Evolutionary conservation across 2,329 filamentous ascomycete genomes (phyloP).

Genomic region (Trichoderma guizhouense): DNA sequence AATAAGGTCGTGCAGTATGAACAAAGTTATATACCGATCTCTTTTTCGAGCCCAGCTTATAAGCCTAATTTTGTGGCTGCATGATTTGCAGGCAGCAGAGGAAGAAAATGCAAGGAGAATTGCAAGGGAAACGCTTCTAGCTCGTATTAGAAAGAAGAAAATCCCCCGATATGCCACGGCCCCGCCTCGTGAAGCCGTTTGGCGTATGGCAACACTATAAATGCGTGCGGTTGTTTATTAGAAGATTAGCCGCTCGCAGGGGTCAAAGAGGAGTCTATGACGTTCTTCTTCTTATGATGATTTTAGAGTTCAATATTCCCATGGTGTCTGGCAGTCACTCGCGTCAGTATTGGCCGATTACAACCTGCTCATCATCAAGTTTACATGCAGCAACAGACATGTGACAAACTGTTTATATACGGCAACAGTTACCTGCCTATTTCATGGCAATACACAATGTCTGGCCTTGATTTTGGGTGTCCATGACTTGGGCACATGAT

Average conservation of each 20-base stretch:
- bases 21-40: not conserved
- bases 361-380: not conserved
- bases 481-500: constrained; percentile 15
- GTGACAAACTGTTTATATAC: not conserved
- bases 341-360: not conserved
- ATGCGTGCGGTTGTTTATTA: not conserved
- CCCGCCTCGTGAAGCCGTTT: not conserved
- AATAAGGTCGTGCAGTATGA: too few relatives aligned
- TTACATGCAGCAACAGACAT: not conserved
- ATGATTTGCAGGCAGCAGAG: not conserved
- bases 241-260: not conserved
- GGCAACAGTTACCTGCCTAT: not conserved
- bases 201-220: not conserved
- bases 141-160: not conserved
- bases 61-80: not conserved
- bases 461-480: not conserved
- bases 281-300: not conserved
- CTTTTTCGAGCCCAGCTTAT: not conserved
- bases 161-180: not conserved
- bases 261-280: not conserved
- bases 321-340: not conserved
- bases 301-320: not conserved
- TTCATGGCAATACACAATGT: not conserved
- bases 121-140: not conserved
- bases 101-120: not conserved